These are phyloP conservation scores for Lactarius akahatsu DNA, from an alignment of 768 basidiomycete genomes.

Conservation along the genomic window DNA sequence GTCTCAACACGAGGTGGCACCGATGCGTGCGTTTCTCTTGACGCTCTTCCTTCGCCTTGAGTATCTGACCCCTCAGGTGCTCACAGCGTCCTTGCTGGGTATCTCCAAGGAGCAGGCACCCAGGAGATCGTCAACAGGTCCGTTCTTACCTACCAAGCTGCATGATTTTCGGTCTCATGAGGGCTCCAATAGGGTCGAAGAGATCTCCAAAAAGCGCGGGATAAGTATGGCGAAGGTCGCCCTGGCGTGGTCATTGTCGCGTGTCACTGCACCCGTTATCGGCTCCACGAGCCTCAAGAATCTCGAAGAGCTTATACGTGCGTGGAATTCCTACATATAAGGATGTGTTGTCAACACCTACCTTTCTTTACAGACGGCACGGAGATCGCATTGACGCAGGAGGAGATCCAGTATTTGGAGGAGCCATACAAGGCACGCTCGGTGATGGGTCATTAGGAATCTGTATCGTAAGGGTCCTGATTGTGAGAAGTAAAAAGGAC, in stretches of 20 bases:
- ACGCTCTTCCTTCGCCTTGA: background rate
- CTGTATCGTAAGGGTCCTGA: background rate
- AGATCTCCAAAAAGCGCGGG: slow-evolving; percentile 40
- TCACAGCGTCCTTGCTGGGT: background rate
- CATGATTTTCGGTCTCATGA: background rate
- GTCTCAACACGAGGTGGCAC: slow-evolving; percentile 7
- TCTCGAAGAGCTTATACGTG: slow-evolving; percentile 25
- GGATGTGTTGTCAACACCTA: too few relatives aligned
- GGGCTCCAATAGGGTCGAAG: slow-evolving; percentile 37
- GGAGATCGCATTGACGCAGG: slow-evolving; percentile 20
- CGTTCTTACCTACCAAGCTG: background rate
- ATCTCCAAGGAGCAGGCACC: slow-evolving; percentile 12
- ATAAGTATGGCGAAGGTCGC: slow-evolving; percentile 46
- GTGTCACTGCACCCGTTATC: slow-evolving; percentile 18
- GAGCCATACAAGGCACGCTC: slow-evolving; percentile 27
- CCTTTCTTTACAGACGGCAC: slow-evolving; percentile 8
- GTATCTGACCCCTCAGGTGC: background rate
- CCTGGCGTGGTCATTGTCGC: slow-evolving; percentile 36
- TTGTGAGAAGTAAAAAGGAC: background rate
- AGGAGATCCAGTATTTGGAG: slow-evolving; percentile 24
- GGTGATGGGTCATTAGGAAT: slow-evolving; percentile 10
- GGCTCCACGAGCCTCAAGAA: slow-evolving; percentile 26
- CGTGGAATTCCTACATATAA: background rate
- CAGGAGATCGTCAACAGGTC: slow-evolving; percentile 24
- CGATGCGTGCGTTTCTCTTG: slow-evolving; percentile 11